Base-by-base conservation (phyloP, 768 basidiomycete genomes). In the Mycena rosella region DNA sequence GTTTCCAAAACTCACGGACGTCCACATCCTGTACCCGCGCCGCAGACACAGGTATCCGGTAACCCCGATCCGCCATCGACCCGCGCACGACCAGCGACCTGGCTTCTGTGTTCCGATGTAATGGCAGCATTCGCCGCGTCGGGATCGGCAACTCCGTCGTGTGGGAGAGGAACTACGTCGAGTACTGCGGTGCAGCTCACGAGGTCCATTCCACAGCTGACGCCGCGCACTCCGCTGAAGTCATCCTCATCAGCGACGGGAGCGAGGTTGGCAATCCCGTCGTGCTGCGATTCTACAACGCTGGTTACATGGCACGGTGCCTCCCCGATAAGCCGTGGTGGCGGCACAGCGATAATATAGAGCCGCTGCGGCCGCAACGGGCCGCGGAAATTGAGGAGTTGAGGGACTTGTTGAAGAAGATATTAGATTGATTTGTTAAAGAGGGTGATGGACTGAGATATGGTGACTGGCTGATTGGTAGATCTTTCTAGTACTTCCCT, bases 1-100 rank as follows among this genome's bases (percentile, higher is more conserved):
- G 0, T 70, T 73, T 40, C 69, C 72, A 1, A 58, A 59, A 20
- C 75, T 76, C 26, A 69, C 61, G 0, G 72, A 73, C 55, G 45
- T 74, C 10, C 75, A 76, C 60, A 45, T 76, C 49, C 65, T 73
- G 20, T 72, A 67, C n/a, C 73, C 74, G 17, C 72, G 73, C 72
- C 73, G 17, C 61, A 60, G 5, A 72, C 61, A 3, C 57, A 60
- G 32, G 26, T 54, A 2, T 47, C 59, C 18, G 48, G 51, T 5
- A 4, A 17, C 22, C 59, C 63, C 18, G 52, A 68, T 27, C 66
- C 62, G 0, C n/a, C 9, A 40, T 61, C 44, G 69, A 72, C 63
- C 47, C 60, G 9, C 27, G 32, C 22, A 71, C 69, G 6, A 2
- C 68, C 26, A 36, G 26, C 24, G 74, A 74, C 55, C 60, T 75